phyloP scores from a whole-genome alignment of 2,329 filamentous ascomycete genomes.

The Sphaerulina musiva region DNA sequence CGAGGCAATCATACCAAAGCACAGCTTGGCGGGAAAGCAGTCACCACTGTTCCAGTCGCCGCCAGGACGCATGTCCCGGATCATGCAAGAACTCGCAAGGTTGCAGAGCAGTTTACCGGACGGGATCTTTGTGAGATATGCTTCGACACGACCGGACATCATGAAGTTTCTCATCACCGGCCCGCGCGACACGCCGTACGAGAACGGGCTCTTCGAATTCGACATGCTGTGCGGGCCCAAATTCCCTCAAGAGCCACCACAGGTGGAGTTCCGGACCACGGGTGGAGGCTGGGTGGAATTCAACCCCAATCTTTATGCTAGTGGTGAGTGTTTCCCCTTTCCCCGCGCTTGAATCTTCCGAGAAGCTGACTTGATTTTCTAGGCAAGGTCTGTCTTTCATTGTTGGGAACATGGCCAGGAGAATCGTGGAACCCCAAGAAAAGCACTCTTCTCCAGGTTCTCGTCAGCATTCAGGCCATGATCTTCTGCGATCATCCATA shows the following conservation, averaged over 20 bases:
- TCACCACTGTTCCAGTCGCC: conserved; percentile 12
- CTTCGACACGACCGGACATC: conserved; percentile 51
- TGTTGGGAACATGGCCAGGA: conserved; percentile 53
- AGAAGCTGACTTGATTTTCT: not conserved
- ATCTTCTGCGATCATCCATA: conserved; percentile 50
- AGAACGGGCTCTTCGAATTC: conserved; percentile 53
- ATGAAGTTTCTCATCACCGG: conserved; percentile 53
- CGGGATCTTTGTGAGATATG: conserved; percentile 51
- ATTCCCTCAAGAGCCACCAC: conserved; percentile 47
- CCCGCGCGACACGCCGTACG: conserved; percentile 53
- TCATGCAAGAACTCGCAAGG: conserved; percentile 51
- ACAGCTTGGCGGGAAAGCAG: conserved; percentile 24
- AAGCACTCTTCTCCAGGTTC: conserved; percentile 48
- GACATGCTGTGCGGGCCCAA: conserved; percentile 46
- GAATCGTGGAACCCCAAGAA: conserved; percentile 44
- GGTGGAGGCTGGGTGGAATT: conserved; percentile 46
- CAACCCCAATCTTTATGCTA: conserved; percentile 55
- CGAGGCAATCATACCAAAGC: conserved; percentile 31
- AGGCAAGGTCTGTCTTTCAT: conserved; percentile 50
- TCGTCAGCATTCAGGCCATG: conserved; percentile 53
- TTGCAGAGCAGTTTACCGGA: conserved; percentile 45
- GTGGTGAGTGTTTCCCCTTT: conserved; percentile 34
- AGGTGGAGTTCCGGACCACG: conserved; percentile 50
- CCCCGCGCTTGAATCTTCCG: too few relatives aligned
- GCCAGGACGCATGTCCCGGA: conserved; percentile 43